Evolutionary conservation across 2,329 filamentous ascomycete genomes (phyloP).

Genomic region (Rutstroemia sp.): DNA sequence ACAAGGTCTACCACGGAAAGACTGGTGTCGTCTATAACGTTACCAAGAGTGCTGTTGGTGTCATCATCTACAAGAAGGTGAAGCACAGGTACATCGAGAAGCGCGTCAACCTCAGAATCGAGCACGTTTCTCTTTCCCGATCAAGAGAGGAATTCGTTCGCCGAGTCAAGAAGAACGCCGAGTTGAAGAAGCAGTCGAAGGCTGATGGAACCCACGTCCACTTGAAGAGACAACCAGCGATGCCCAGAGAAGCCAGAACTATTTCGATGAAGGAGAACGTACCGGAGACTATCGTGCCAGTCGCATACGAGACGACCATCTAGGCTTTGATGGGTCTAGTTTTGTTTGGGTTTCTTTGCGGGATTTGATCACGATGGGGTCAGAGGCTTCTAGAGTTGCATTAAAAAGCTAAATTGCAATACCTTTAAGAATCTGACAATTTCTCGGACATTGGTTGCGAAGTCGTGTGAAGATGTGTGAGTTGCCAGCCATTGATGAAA

Average conservation of each 20-base stretch:
- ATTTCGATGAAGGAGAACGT: constrained; percentile 75
- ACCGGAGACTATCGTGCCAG: constrained; percentile 84
- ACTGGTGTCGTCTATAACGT: constrained; percentile 98
- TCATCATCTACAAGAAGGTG: constrained; percentile 99
- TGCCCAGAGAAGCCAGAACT: constrained; percentile 73
- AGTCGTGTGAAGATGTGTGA: background rate
- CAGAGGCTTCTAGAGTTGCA: constrained; percentile 28
- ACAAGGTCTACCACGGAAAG: constrained; percentile 99
- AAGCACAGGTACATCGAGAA: constrained; percentile 99
- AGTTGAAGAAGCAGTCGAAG: constrained; percentile 89
- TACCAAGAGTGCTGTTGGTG: constrained; percentile 92
- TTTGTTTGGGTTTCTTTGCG: constrained; percentile 29
- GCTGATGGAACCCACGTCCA: constrained; percentile 77
- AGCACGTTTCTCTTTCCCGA: constrained; percentile 92
- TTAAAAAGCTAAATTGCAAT: constrained; percentile 28
- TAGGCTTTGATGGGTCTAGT: constrained; percentile 40
- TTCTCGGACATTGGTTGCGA: no score
- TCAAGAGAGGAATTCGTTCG: constrained; percentile 94
- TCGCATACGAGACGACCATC: constrained; percentile 98
- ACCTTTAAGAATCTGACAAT: constrained; percentile 24
- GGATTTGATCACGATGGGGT: constrained; percentile 23
- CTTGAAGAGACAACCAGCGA: constrained; percentile 83
- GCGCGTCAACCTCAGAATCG: constrained; percentile 97
- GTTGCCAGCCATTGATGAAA: background rate
- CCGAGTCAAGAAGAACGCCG: constrained; percentile 94